Conservation (phyloP, 1,284 basidiomycete genomes). For the Calocybe gambosa region DNA sequence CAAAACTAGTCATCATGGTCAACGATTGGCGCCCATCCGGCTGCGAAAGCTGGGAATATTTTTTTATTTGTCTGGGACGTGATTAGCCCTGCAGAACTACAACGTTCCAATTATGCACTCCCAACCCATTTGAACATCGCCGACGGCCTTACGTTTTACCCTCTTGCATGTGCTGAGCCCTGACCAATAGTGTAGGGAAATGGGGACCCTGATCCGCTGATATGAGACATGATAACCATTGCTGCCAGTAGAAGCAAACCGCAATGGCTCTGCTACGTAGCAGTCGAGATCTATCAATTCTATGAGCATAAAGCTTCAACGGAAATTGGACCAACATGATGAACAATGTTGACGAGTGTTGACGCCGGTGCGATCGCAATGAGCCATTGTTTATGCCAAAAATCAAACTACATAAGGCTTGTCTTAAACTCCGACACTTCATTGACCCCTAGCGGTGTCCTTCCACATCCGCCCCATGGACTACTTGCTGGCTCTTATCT, state of each 20-base stretch:
- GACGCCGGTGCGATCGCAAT: too few species aligned
- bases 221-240: conserved; percentile 3
- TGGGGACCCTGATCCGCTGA: conserved; percentile 19
- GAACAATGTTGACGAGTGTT: too few species aligned
- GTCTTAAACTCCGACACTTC: background rate
- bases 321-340: background rate
- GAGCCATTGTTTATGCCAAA: background rate
- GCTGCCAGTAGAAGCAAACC: background rate
- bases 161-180: conserved; percentile 16
- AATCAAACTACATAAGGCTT: background rate
- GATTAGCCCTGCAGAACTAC: background rate
- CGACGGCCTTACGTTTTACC: conserved; percentile 19
- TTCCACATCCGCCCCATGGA: too few species aligned
- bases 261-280: too few species aligned
- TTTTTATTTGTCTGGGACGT: background rate
- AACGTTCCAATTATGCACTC: background rate
- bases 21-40: conserved; percentile 10
- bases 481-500: too few species aligned
- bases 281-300: background rate
- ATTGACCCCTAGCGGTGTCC: background rate
- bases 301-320: background rate
- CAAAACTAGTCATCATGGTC: conserved; percentile 18
- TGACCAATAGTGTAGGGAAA: conserved; percentile 19
- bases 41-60: conserved; percentile 4
- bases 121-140: conserved; percentile 2